A percentile compares a stretch with the other conserved stretches of the same genome.
These are phyloP conservation scores for Leishmania arabica DNA, from an alignment of 208 protist genomes.

Conservation along the genomic window DNA sequence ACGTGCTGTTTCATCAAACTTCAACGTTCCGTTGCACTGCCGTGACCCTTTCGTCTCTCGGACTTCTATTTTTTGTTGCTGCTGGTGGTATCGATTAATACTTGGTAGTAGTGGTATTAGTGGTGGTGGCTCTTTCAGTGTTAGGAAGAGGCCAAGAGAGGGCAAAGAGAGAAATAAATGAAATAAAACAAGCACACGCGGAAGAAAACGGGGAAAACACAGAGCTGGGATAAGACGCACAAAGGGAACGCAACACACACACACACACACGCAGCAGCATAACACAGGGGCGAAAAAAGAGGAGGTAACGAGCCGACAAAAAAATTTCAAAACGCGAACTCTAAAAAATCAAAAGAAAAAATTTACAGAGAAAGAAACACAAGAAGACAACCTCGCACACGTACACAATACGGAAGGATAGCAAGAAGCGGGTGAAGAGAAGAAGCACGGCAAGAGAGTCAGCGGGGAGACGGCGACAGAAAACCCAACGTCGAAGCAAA, in stretches of 20 bases:
- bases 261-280: background rate
- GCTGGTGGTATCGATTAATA: background rate
- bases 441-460: background rate
- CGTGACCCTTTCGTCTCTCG: background rate
- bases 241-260: background rate
- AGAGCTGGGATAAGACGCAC: background rate
- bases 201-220: background rate
- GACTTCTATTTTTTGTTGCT: background rate
- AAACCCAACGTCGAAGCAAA: background rate
- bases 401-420: background rate
- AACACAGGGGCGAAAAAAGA: background rate
- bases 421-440: background rate
- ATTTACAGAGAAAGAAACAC: background rate
- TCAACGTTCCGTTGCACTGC: background rate
- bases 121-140: background rate
- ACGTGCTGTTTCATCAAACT: background rate
- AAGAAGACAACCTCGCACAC: background rate
- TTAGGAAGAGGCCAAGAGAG: background rate
- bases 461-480: background rate
- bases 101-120: background rate
- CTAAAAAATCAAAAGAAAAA: background rate
- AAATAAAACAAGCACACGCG: conserved; percentile 6
- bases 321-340: background rate
- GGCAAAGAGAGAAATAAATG: background rate
- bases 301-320: background rate